Percentiles rank a stretch among this genome's conserved stretches.
Evolutionary conservation across 1,284 basidiomycete genomes (phyloP).

Genomic region (Pseudozyma thailandica): DNA sequence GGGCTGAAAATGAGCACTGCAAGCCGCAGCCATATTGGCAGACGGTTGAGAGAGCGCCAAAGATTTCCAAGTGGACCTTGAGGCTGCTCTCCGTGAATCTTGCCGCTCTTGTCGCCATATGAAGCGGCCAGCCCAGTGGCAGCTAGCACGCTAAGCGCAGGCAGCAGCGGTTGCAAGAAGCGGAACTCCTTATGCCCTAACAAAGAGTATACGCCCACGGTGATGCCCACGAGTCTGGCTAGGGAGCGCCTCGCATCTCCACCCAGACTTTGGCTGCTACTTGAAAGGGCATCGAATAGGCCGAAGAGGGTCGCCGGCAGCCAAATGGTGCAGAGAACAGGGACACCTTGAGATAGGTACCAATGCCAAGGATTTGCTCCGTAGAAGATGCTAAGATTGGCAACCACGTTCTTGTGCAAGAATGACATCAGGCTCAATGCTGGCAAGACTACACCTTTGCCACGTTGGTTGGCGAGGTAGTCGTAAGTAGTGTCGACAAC

Average conservation of each 20-base stretch:
- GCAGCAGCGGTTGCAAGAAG: slow-evolving; percentile 91
- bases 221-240: slow-evolving; percentile 29
- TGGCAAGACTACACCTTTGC: slow-evolving; percentile 54
- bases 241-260: slow-evolving; percentile 21
- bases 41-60: slow-evolving; percentile 17
- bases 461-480: slow-evolving; percentile 61
- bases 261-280: background rate
- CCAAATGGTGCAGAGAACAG: slow-evolving; percentile 77
- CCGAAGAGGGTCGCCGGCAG: slow-evolving; percentile 82
- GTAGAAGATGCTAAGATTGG: slow-evolving; percentile 85
- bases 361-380: slow-evolving; percentile 88
- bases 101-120: slow-evolving; percentile 7
- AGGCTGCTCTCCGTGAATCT: too few species aligned
- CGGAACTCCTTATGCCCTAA: slow-evolving; percentile 84
- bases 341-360: slow-evolving; percentile 86
- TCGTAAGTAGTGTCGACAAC: slow-evolving; percentile 79
- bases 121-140: slow-evolving; percentile 62
- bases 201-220: slow-evolving; percentile 47
- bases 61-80: slow-evolving; percentile 4
- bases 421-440: slow-evolving; percentile 86
- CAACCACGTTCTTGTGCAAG: slow-evolving; percentile 77
- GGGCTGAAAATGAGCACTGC: slow-evolving; percentile 42
- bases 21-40: slow-evolving; percentile 30
- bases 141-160: slow-evolving; percentile 82
- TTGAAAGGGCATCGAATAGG: slow-evolving; percentile 9